Evolutionary conservation across 2,329 filamentous ascomycete genomes (phyloP), one percentile per base, ranked within the genome.

Genomic region (Aspergillus jensenii): DNA sequence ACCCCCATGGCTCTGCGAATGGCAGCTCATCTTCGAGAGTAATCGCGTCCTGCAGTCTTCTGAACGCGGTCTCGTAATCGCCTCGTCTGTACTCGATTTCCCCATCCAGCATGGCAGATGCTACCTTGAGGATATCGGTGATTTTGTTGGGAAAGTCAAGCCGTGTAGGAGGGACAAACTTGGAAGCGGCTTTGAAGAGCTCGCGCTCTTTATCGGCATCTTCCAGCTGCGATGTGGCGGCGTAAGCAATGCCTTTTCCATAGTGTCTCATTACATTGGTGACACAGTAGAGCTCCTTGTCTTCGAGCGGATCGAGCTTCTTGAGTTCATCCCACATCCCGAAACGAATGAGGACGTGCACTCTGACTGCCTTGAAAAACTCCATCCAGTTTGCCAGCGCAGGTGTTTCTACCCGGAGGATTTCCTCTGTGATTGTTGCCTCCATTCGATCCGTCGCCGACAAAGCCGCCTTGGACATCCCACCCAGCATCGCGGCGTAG

Each of bases 311-410:
- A 0, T 74, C 56, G 0, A 90, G 72, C 0, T 73, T 71, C 14
- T 87, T 73, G n/a, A 92, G 76, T 1, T 90, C 86, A 0, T 85
- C 68, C 90, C 90, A 92, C 12, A 76, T 77, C 0, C 90, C 90
- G 63, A 93, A 93, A 0, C 90, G 85, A 44, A 93, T 80, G 1
- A 89, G 75, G 0, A 87, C 86, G 69, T 93, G 89, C 0, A 88
- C 77, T 2, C 86, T 81, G 67, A 90, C 84, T 1, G 83, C 81
- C 1, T 88, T 73, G 63, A 91, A 91, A 3, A 82, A 83, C 73
- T 93, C 90, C 1, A 91, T 77, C 87, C 88, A 91, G 71, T 92
- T 87, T 1, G 89, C 89, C 85, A 92, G 90, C 0, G 88, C 87
- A 0, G 89, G 89, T 0, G 84, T 86, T 60, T 86, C 68, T 4